These are phyloP conservation scores for Triticum dicoccoides DNA, from an alignment of 176 grass and related monocot genomes.

Conservation along the genomic window DNA sequence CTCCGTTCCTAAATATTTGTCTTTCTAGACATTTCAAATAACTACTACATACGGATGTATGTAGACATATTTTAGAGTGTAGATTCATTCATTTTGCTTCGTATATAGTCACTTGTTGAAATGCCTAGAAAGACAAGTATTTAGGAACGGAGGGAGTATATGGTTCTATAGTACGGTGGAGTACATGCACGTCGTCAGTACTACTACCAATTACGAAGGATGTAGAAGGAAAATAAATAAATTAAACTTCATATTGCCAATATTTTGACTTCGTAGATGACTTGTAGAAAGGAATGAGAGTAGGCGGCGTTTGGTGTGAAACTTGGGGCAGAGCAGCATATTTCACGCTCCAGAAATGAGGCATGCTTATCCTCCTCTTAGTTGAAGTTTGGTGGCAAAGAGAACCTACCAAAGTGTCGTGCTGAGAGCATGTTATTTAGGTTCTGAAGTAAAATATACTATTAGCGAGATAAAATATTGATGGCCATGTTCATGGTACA, in stretches of 20 bases:
- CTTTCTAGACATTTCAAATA: too few relatives aligned
- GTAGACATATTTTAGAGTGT: too few relatives aligned
- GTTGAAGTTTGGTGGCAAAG: conserved; percentile 40
- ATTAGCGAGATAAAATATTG: background rate
- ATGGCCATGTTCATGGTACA: background rate
- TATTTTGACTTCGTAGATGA: conserved; percentile 16
- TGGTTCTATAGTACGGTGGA: background rate
- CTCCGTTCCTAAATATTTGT: too few relatives aligned
- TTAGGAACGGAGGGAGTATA: too few relatives aligned
- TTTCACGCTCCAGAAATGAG: conserved; percentile 4
- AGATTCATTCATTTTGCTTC: too few relatives aligned
- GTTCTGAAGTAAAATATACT: background rate
- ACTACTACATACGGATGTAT: too few relatives aligned
- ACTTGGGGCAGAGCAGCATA: background rate
- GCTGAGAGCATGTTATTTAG: background rate
- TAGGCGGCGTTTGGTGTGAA: conserved; percentile 42
- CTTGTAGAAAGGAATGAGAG: conserved; percentile 21
- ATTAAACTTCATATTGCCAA: background rate
- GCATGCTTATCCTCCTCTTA: background rate
- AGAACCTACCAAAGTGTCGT: conserved; percentile 31
- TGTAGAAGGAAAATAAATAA: background rate
- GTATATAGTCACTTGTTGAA: too few relatives aligned
- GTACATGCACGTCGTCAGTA: background rate
- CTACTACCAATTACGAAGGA: background rate
- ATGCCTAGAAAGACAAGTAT: too few relatives aligned